Conservation (phyloP, 2,329 filamentous ascomycete genomes). For the Colletotrichum musicola region DNA sequence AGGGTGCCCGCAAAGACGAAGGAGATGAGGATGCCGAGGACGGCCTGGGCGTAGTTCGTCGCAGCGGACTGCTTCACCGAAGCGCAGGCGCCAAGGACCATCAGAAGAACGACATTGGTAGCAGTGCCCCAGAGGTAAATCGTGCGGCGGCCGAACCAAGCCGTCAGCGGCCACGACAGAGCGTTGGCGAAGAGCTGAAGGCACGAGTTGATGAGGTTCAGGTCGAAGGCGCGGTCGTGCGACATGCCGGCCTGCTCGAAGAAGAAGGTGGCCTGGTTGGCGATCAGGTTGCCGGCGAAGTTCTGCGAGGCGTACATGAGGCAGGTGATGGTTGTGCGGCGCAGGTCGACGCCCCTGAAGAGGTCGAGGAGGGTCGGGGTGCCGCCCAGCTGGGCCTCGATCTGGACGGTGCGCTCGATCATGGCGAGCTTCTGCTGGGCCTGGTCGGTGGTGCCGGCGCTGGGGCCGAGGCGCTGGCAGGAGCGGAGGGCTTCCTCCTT, state of each 20-base stretch:
- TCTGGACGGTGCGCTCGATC: constrained; percentile 68
- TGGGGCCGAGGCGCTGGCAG: constrained; percentile 58
- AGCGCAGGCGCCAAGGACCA: constrained; percentile 52
- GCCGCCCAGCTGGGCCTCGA: constrained; percentile 59
- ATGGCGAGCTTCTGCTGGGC: constrained; percentile 63
- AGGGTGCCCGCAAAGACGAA: constrained; percentile 52
- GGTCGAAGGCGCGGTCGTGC: constrained; percentile 41
- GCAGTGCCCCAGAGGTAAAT: constrained; percentile 54
- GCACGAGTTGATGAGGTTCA: constrained; percentile 46
- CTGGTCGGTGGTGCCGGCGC: constrained; percentile 44
- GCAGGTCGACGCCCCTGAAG: constrained; percentile 65
- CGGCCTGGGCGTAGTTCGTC: constrained; percentile 54
- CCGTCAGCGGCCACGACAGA: constrained; percentile 50
- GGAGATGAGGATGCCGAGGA: constrained; percentile 54
- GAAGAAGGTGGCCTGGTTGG: constrained; percentile 73
- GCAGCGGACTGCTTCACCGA: constrained; percentile 47
- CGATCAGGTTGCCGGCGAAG: constrained; percentile 71
- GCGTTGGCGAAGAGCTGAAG: constrained; percentile 50
- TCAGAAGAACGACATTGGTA: constrained; percentile 50
- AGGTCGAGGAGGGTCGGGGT: constrained; percentile 63
- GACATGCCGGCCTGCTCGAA: constrained; percentile 55
- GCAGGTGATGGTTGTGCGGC: constrained; percentile 68
- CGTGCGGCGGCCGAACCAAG: constrained; percentile 55
- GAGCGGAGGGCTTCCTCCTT: constrained; percentile 57
- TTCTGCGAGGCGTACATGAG: constrained; percentile 71